Conservation (phyloP, 331 rosid species). For the Telfairia occidentalis region DNA sequence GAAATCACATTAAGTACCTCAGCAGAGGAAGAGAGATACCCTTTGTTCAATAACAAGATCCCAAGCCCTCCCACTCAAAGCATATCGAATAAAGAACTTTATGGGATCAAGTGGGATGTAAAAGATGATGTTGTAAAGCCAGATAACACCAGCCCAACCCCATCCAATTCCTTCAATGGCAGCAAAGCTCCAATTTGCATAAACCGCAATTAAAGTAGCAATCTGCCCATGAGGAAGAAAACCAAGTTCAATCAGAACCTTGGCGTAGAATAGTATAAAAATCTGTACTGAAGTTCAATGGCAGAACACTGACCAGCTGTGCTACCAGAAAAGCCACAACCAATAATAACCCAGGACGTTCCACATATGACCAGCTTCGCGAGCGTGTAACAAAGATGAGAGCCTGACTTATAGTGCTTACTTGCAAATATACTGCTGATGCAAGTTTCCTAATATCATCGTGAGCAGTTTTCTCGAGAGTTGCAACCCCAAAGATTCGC, state of each 20-base stretch:
- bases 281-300: not conserved
- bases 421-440: slow-evolving; percentile 73
- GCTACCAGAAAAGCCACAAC: slow-evolving; percentile 58
- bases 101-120: slow-evolving; percentile 65
- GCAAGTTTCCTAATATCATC: slow-evolving; percentile 58
- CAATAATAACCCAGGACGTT: slow-evolving; percentile 67
- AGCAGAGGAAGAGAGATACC: slow-evolving; percentile 22
- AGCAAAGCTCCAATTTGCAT: slow-evolving; percentile 65
- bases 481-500: slow-evolving; percentile 59
- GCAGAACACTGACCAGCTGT: slow-evolving; percentile 54
- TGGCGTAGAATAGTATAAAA: not conserved
- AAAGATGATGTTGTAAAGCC: slow-evolving; percentile 71
- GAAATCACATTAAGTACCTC: not conserved
- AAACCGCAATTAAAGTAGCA: slow-evolving; percentile 77
- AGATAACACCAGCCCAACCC: slow-evolving; percentile 89
- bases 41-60: slow-evolving; percentile 75
- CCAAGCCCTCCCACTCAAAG: slow-evolving; percentile 78
- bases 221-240: slow-evolving; percentile 24
- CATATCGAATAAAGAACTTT: slow-evolving; percentile 61
- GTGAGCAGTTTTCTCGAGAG: slow-evolving; percentile 33
- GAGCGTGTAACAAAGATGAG: slow-evolving; percentile 81
- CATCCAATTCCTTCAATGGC: slow-evolving; percentile 73
- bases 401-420: slow-evolving; percentile 78
- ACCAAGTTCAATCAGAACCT: not conserved
- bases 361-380: slow-evolving; percentile 64